Conservation (phyloP, 2,329 filamentous ascomycete genomes). For the Penicillium sp. region DNA sequence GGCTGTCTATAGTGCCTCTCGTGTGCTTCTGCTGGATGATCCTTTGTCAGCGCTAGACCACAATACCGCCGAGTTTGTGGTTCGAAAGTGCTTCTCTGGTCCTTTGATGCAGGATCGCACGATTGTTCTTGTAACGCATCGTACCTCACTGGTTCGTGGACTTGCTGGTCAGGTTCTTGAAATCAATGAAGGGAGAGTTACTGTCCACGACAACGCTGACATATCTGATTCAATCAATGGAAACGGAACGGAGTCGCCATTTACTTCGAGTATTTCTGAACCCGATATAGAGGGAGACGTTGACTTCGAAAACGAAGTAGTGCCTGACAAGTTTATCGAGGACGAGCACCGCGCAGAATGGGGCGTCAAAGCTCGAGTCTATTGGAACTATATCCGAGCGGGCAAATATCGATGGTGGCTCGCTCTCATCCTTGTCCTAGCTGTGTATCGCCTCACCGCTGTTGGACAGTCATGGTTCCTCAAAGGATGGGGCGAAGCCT, state of each 20-base stretch:
- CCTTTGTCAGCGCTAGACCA: conserved; percentile 61
- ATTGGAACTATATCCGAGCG: conserved; percentile 81
- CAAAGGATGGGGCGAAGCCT: conserved; percentile 82
- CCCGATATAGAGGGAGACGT: conserved; percentile 26
- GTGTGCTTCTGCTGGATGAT: conserved; percentile 57
- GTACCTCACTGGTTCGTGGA: conserved; percentile 67
- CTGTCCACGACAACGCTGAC: conserved; percentile 49
- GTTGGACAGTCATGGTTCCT: conserved; percentile 75
- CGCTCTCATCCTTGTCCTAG: conserved; percentile 60
- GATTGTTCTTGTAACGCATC: conserved; percentile 62
- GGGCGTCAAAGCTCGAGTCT: conserved; percentile 70
- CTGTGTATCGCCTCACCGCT: conserved; percentile 61
- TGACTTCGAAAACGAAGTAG: conserved; percentile 48
- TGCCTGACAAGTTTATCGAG: conserved; percentile 73
- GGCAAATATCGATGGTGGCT: conserved; percentile 73
- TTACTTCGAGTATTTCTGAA: conserved; percentile 14
- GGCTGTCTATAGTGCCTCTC: conserved; percentile 57
- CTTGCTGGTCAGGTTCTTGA: conserved; percentile 72
- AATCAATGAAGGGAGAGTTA: conserved; percentile 60
- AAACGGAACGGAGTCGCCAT: conserved; percentile 32
- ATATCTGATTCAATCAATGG: conserved; percentile 43
- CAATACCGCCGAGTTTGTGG: conserved; percentile 62
- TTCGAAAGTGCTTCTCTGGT: conserved; percentile 56
- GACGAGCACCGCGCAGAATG: conserved; percentile 73
- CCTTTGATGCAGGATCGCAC: conserved; percentile 54